A percentile compares a stretch with the other conserved stretches of the same genome.
Conservation (phyloP, 345 rosid species). For the Sisymbrium irio region DNA sequence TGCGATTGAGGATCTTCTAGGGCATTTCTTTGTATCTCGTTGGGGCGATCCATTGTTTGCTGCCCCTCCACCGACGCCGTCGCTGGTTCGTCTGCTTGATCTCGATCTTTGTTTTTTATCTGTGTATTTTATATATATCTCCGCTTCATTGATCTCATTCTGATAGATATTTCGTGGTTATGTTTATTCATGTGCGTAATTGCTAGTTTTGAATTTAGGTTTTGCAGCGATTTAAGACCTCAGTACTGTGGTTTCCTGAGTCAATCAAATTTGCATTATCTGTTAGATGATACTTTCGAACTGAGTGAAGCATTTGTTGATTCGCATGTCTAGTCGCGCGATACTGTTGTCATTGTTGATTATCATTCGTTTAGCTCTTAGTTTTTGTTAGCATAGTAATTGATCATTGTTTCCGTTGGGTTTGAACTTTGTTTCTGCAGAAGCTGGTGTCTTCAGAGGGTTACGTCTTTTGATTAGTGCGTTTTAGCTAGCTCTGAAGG, state of each 20-base stretch:
- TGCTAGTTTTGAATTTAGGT: neutral
- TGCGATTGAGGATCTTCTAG: slow-evolving; percentile 4
- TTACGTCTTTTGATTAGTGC: neutral
- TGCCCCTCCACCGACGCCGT: slow-evolving; percentile 19
- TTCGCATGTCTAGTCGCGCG: neutral
- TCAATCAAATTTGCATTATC: slow-evolving; percentile 1
- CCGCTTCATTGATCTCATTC: slow-evolving; percentile 20
- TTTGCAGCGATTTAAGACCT: neutral
- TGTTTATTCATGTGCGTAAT: neutral
- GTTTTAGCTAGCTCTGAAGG: slow-evolving; percentile 1
- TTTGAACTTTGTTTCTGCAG: no score
- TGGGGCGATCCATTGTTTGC: neutral
- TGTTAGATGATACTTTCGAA: neutral
- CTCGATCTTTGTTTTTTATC: neutral
- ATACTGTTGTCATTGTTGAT: neutral
- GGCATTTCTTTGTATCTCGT: neutral
- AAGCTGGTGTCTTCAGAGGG: no score
- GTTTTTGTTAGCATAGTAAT: neutral
- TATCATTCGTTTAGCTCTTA: neutral
- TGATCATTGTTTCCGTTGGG: neutral
- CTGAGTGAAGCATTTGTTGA: neutral
- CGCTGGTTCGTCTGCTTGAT: slow-evolving; percentile 27
- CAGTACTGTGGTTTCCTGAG: neutral
- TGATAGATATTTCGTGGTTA: neutral
- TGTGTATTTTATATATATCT: neutral